phyloP scores from a whole-genome alignment of 2,329 filamentous ascomycete species.

The Colletotrichum sp. region DNA sequence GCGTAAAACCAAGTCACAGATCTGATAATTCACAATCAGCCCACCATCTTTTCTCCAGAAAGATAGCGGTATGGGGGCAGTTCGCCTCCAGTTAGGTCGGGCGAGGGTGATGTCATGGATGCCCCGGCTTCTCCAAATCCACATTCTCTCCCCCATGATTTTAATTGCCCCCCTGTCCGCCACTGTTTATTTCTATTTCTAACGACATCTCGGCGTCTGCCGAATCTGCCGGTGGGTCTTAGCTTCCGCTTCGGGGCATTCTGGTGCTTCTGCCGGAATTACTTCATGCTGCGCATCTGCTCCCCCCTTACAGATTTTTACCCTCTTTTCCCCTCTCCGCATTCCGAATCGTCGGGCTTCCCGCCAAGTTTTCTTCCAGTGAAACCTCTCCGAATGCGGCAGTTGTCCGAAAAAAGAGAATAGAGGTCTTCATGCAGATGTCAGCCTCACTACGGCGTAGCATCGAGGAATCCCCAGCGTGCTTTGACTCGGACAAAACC shows the following conservation, averaged over 20 bases:
- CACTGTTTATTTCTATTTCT: background rate
- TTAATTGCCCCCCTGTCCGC: background rate
- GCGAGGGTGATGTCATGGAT: constrained; percentile 7
- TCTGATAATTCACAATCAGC: background rate
- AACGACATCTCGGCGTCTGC: background rate
- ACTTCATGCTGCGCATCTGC: background rate
- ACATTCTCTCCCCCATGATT: background rate
- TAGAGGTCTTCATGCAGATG: background rate
- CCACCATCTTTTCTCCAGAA: background rate
- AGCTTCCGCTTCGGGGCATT: background rate
- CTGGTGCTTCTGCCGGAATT: background rate
- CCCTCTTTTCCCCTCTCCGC: background rate
- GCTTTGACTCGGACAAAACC: background rate
- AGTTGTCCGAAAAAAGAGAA: background rate
- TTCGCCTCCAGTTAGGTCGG: background rate
- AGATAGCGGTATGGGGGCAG: background rate
- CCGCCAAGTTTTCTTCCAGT: background rate
- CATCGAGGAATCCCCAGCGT: background rate
- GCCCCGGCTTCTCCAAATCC: background rate
- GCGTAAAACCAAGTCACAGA: background rate
- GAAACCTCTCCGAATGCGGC: background rate
- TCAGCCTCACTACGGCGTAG: background rate
- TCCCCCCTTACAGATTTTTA: background rate
- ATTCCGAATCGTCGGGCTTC: background rate
- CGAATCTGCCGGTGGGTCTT: background rate